phyloP scores from a whole-genome alignment of 345 rosid genomes.

The Punica granatum region DNA sequence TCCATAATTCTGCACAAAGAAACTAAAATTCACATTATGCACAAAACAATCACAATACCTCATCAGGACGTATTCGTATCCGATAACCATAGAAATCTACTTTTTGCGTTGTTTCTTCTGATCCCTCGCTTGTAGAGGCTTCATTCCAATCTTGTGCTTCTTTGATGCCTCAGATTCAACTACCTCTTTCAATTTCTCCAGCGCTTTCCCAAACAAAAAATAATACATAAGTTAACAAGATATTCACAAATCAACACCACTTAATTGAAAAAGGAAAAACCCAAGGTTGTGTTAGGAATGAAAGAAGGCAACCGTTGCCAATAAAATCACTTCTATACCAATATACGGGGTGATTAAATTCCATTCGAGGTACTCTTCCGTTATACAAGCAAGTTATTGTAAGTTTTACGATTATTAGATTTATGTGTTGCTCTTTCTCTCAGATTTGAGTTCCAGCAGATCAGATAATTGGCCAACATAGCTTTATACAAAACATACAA shows the following conservation, averaged over 20 bases:
- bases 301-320: not conserved
- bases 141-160: constrained; percentile 41
- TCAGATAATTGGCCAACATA: not conserved
- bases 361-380: not conserved
- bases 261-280: not conserved
- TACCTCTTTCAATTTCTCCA: constrained; percentile 63
- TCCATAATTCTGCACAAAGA: not conserved
- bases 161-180: constrained; percentile 59
- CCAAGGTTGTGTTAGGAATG: not conserved
- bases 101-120: constrained; percentile 1
- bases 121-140: constrained; percentile 26
- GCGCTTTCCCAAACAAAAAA: constrained; percentile 33
- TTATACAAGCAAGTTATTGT: not conserved
- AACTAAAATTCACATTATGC: not conserved
- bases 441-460: not conserved
- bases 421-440: not conserved
- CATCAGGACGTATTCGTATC: not conserved
- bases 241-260: not conserved
- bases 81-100: not conserved
- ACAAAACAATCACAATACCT: not conserved
- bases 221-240: not conserved
- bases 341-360: not conserved
- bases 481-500: not conserved
- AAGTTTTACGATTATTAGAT: not conserved
- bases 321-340: not conserved